phyloP scores from a whole-genome alignment of 1,139 yeast genomes.

The Pneumocystis wakefieldiae region DNA sequence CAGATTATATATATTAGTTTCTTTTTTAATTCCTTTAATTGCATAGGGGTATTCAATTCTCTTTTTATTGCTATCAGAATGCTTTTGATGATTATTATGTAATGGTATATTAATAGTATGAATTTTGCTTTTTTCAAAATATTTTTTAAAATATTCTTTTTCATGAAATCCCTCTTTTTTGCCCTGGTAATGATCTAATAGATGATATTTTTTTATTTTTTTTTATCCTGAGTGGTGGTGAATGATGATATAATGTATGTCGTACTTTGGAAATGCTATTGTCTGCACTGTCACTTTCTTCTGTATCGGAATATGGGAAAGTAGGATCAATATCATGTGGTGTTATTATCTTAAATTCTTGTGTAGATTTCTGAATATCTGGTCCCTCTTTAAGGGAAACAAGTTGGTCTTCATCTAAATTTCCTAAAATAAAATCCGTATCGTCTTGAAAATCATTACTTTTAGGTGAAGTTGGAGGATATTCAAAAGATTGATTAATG shows the following conservation, averaged over 20 bases:
- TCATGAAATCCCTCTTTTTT: neutral
- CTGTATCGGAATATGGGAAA: slow-evolving; percentile 4
- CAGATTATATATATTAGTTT: no score
- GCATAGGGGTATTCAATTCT: no score
- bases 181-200: neutral
- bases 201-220: neutral
- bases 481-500: neutral
- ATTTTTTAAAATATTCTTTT: neutral
- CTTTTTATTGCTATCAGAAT: no score
- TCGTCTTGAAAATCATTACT: slow-evolving; percentile 3
- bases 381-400: neutral
- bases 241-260: neutral
- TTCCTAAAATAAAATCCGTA: slow-evolving; percentile 9
- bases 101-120: neutral
- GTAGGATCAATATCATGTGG: slow-evolving; percentile 10
- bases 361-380: neutral
- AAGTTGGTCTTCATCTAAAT: slow-evolving; percentile 9
- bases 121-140: neutral
- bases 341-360: neutral
- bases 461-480: slow-evolving; percentile 7
- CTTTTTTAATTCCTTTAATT: no score
- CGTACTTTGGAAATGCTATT: neutral
- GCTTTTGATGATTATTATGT: neutral
- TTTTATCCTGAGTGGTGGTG: neutral
- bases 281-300: neutral